These are phyloP conservation scores for Corylus avellana DNA, from an alignment of 306 rosid genomes.

Conservation along the genomic window DNA sequence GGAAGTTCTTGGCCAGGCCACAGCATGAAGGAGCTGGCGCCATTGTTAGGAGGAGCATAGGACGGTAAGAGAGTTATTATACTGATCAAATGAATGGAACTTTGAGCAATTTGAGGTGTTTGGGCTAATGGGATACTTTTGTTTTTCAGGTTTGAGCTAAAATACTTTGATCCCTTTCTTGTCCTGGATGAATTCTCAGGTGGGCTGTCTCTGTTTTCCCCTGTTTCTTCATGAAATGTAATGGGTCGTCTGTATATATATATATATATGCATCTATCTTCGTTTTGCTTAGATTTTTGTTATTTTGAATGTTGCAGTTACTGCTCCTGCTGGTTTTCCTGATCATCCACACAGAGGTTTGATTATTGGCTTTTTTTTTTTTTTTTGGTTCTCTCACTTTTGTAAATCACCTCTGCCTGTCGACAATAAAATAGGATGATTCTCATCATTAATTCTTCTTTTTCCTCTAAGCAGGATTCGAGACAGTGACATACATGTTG, in stretches of 20 bases:
- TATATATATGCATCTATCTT: not conserved
- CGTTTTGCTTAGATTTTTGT: conserved; percentile 21
- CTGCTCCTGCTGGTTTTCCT: conserved; percentile 97
- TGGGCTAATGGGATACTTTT: conserved; percentile 26
- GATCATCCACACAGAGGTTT: conserved; percentile 99
- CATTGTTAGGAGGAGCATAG: conserved; percentile 95
- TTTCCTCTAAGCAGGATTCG: conserved; percentile 67
- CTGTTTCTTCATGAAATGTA: conserved; percentile 15
- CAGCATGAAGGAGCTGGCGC: conserved; percentile 95
- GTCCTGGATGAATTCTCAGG: conserved; percentile 94
- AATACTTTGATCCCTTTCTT: conserved; percentile 93
- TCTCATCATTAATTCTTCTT: conserved; percentile 33
- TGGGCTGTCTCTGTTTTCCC: conserved; percentile 40
- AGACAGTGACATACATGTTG: conserved; percentile 96
- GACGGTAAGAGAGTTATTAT: conserved; percentile 50
- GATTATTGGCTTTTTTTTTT: not conserved
- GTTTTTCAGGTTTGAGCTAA: conserved; percentile 78
- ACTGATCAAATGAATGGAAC: not conserved
- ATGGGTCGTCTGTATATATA: not conserved
- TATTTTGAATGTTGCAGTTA: conserved; percentile 49
- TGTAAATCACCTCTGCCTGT: not conserved
- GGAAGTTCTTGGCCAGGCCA: conserved; percentile 87
- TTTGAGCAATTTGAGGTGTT: conserved; percentile 23
- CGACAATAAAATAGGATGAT: conserved; percentile 1
- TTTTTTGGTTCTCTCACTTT: conserved; percentile 1